Conservation (phyloP, 352 stramenopile species). For the Phytopythium kandeliae region DNA sequence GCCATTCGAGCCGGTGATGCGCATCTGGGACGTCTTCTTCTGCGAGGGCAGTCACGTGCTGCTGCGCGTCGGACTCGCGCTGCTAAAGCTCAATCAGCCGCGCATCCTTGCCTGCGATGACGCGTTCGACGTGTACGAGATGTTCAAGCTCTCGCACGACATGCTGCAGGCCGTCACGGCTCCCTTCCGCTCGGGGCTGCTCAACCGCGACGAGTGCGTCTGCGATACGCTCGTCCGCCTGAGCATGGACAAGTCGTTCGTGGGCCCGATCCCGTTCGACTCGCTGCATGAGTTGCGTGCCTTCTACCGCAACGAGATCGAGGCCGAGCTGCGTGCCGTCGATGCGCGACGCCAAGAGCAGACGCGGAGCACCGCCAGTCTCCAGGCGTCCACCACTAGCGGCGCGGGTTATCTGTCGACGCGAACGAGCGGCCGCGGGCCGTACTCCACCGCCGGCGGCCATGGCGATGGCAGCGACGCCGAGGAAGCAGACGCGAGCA, state of each 20-base stretch:
- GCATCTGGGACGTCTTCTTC: slow-evolving; percentile 90
- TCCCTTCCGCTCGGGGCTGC: slow-evolving; percentile 42
- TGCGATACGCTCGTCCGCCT: slow-evolving; percentile 78
- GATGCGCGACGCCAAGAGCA: slow-evolving; percentile 25
- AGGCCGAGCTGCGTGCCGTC: slow-evolving; percentile 36
- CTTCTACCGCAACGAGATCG: slow-evolving; percentile 57
- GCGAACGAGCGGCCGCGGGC: background rate
- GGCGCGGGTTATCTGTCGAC: background rate
- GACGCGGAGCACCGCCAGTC: background rate
- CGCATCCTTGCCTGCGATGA: slow-evolving; percentile 72
- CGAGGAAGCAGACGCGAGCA: slow-evolving; percentile 15
- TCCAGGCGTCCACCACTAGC: too few species aligned
- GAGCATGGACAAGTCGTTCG: slow-evolving; percentile 78
- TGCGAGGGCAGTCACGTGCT: slow-evolving; percentile 88
- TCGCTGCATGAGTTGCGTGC: slow-evolving; percentile 65
- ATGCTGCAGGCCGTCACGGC: slow-evolving; percentile 49
- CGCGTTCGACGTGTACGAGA: slow-evolving; percentile 75
- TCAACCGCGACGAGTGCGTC: slow-evolving; percentile 79
- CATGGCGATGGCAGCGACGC: slow-evolving; percentile 7
- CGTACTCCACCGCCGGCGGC: background rate
- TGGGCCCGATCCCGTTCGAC: slow-evolving; percentile 69
- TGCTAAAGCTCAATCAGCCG: slow-evolving; percentile 78
- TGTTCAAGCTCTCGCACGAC: slow-evolving; percentile 74
- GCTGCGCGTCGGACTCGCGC: slow-evolving; percentile 71
- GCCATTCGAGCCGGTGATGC: slow-evolving; percentile 82